phyloP scores from a whole-genome alignment of 768 basidiomycete species.

The Sistotremastrum niveocremeum region DNA sequence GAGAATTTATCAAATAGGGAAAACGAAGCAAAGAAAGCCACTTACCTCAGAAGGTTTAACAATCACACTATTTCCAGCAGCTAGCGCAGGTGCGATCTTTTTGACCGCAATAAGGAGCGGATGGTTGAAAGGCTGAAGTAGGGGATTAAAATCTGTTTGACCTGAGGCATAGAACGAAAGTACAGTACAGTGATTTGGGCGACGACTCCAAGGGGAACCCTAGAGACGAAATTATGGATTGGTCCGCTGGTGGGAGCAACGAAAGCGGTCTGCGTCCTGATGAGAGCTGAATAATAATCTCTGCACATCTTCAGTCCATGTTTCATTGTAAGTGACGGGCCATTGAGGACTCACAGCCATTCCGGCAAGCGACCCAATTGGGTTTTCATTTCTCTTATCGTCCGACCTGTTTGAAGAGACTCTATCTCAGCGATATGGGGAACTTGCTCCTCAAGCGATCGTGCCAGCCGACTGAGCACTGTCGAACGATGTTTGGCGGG shows the following conservation, averaged over 20 bases:
- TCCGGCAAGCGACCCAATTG: slow-evolving; percentile 71
- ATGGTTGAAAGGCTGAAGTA: slow-evolving; percentile 68
- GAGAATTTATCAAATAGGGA: background rate
- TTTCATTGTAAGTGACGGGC: background rate
- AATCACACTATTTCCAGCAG: slow-evolving; percentile 73
- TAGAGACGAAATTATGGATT: slow-evolving; percentile 64
- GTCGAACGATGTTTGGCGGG: slow-evolving; percentile 45
- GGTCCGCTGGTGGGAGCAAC: slow-evolving; percentile 71
- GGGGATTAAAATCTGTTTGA: background rate
- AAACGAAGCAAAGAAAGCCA: slow-evolving; percentile 4
- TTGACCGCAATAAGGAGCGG: slow-evolving; percentile 81
- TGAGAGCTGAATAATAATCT: slow-evolving; percentile 63
- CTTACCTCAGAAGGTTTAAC: slow-evolving; percentile 70
- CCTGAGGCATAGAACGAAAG: background rate
- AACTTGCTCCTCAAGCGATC: slow-evolving; percentile 41
- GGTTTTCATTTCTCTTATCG: slow-evolving; percentile 73
- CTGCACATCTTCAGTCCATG: slow-evolving; percentile 21
- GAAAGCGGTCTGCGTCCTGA: slow-evolving; percentile 56
- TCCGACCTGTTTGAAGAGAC: slow-evolving; percentile 62
- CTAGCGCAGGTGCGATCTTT: slow-evolving; percentile 77
- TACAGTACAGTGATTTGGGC: slow-evolving; percentile 66
- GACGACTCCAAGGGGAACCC: slow-evolving; percentile 78
- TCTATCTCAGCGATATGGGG: slow-evolving; percentile 52
- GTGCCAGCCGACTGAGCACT: slow-evolving; percentile 51
- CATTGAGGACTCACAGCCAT: slow-evolving; percentile 54